Evolutionary conservation across 257 asterid genomes (phyloP), one percentile per base, ranked within the genome.

Genomic region (Nicotiana noctiflora): DNA sequence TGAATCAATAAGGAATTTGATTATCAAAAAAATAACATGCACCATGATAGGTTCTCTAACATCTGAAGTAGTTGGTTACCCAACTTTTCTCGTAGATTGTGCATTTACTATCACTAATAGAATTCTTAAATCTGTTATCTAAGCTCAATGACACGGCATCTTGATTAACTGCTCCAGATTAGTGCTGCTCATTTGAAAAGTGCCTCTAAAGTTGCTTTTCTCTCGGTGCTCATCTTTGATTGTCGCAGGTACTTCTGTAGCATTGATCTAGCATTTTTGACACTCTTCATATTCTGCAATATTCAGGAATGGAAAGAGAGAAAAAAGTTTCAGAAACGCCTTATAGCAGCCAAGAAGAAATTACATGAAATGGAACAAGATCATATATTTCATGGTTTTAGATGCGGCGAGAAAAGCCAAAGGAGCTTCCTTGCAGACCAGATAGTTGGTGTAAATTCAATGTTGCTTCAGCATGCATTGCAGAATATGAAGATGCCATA

Each of bases 241-340:
- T 70, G 23, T 72, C 2, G 2, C 49, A 21, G 59, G 32, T 46
- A 46, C 78, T 72, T 72, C 78, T 49, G 49, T 72, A 72, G 23
- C 37, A 46, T 46, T 46, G 77, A 72, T 72, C 21, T 72, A 72
- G 80, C 40, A 51, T 80, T 74, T 77, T 77, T 68, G 17, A 52
- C 62, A 82, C 84, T 86, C 70, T 77, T 74, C 23, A 70, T 61
- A 67, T 83, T 57, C 75, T 70, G 32, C 51, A 8, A 78, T 77
- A 83, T 81, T 84, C 85, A 95, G 99, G 99, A 95, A 88, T 95
- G 99, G 99, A 95, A 89, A 90, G 97, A 93, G 62, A 92, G 93
- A 81, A 95, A 92, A 82, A 92, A 87, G 86, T 86, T 85, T 81
- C 99, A 93, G 84, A 90, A 93, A 81, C 91, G 88, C 80, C 86